Conservation (phyloP, 495 filamentous ascomycete species). For the Darksidea phi region DNA sequence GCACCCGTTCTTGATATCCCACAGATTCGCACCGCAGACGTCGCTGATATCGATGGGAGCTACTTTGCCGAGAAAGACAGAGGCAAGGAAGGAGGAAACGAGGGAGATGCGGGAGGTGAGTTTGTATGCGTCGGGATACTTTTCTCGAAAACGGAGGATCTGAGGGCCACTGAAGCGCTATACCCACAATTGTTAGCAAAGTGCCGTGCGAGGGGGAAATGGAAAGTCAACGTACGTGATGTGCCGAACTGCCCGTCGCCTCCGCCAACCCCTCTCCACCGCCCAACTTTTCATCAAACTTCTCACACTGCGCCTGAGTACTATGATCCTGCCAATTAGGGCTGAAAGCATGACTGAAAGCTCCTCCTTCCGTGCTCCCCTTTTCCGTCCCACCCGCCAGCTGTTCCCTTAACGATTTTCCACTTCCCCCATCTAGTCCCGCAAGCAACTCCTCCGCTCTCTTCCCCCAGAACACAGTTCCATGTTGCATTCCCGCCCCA, state of each 20-base stretch:
- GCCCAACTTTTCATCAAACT: constrained; percentile 73
- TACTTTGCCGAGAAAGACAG: constrained; percentile 79
- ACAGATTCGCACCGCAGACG: constrained; percentile 95
- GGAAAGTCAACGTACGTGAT: constrained; percentile 63
- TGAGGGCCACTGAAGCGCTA: constrained; percentile 98
- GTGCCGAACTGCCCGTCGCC: constrained; percentile 85
- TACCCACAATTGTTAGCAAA: constrained; percentile 18
- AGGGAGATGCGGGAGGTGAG: constrained; percentile 83
- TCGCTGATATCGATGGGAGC: constrained; percentile 93
- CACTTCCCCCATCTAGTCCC: constrained; percentile 51
- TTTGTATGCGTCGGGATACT: constrained; percentile 76
- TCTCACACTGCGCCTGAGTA: constrained; percentile 86
- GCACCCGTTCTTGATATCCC: constrained; percentile 73
- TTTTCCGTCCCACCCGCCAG: constrained; percentile 52
- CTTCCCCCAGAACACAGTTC: constrained; percentile 85
- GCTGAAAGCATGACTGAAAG: constrained; percentile 82
- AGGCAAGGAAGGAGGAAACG: constrained; percentile 92
- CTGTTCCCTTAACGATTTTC: constrained; percentile 42
- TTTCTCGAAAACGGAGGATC: constrained; percentile 80
- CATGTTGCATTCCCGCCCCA: constrained; percentile 94
- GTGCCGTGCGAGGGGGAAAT: constrained; percentile 17
- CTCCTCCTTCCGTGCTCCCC: constrained; percentile 41
- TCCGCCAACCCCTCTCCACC: constrained; percentile 65
- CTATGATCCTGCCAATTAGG: constrained; percentile 98
- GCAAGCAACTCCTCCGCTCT: constrained; percentile 66